Evolutionary conservation across 768 basidiomycete genomes (phyloP), one percentile per base, ranked within the genome.

Genomic region (Panaeolus cyanescens): DNA sequence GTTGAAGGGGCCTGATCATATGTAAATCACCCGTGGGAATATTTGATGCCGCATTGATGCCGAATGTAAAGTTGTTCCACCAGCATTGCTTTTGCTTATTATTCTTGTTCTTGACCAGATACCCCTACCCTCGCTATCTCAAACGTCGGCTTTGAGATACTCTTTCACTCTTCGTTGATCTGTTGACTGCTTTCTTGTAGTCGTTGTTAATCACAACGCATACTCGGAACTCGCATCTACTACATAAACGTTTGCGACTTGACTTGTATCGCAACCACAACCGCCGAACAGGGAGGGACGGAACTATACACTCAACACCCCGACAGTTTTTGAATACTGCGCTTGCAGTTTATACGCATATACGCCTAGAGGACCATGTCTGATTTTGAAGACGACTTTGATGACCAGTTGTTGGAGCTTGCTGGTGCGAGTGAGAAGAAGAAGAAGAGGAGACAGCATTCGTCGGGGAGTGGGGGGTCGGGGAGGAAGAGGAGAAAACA

Each of bases 351-450:
- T n/a, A n/a, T n/a, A n/a, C n/a, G n/a, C n/a, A n/a, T n/a, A n/a
- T n/a, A n/a, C n/a, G n/a, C n/a, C n/a, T n/a, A n/a, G 22, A 22
- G 12, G 12, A 65, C 59, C 60, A 84, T 83, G 82, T 83, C 81
- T 25, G 81, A 82, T 69, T 77, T 79, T 61, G 80, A 76, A 60
- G 71, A 75, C 62, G 80, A 80, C 65, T 76, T 84, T 63, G 83
- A 84, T 69, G 90, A 92, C 67, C 90, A 94, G 71, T 86, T 95
- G 28, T 87, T 95, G 40, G 91, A 85, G 68, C 88, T 95, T 42
- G 90, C 90, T 0, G 92, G 89, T 1, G 90, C 85, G 1, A 73
- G 72, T 55, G 87, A 89, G 71, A 90, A 87, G 72, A 87, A 87
- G 64, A 82, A 81, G 60, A 88, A 86, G 72, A 79, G 81, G 63